Evolutionary conservation across 139 green algal species (phyloP), one percentile per base, ranked within the genome.

Genomic region (Auxenochlorella pyrenoidosa): DNA sequence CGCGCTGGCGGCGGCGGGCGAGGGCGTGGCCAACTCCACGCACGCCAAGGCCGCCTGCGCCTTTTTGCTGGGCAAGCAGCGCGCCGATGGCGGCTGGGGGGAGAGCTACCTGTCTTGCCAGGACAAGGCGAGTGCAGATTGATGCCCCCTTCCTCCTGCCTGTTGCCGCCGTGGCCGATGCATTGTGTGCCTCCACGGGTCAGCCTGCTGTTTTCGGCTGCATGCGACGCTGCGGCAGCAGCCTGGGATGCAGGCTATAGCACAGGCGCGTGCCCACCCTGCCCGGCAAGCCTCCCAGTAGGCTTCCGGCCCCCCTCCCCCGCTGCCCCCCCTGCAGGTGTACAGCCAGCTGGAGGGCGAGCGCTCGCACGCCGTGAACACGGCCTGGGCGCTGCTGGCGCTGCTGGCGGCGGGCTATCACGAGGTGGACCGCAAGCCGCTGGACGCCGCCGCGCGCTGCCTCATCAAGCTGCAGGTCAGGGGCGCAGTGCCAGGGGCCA

Each of bases 51-150:
- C 65, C 0, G 96, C 94, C n/a, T 95, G 91, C 79, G 75, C 89
- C 5, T 99, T 99, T 89, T 88, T 99, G 70, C 86, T 98, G 26
- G 86, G 63, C 40, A 97, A 97, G 92, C 97, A 99, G 93, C 91
- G 92, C 41, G 87, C 88, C 15, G 94, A 98, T 70, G 98, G 98
- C 21, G 98, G 98, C 28, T 99, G 98, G 98, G 97, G 96, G 1
- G 98, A 99, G 93, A 98, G 93, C 91, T 99, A 99, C 92, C 94
- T 99, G 66, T 98, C 94, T 15, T 99, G 96, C 87, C 94, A 99
- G 89, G 93, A 98, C 83, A 99, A 99, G 94, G 95, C 96, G 78
- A 91, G 94, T 44, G 30, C 18, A 1, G 22, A 34, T 34, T 71
- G 3, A 36, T 34, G 2, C 36, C 36, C 26, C n/a, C n/a, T n/a